phyloP scores from a whole-genome alignment of 2,329 filamentous ascomycete species.

The Cercospora brassicicola region DNA sequence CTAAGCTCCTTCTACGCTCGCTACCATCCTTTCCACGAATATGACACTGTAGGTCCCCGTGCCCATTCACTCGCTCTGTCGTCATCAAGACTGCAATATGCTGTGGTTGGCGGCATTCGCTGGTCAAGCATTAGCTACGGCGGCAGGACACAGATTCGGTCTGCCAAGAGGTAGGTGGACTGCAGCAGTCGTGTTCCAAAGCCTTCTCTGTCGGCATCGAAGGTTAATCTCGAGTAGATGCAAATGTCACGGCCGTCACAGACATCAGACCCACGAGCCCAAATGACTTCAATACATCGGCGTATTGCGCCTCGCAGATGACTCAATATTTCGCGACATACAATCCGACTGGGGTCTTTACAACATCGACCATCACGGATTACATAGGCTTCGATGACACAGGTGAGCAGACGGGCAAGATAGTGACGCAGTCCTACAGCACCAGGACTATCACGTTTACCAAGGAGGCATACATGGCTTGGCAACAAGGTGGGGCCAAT shows the following conservation, averaged over 20 bases:
- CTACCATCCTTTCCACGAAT: not conserved
- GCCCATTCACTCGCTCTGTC: not conserved
- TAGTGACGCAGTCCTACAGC: slow-evolving; percentile 16
- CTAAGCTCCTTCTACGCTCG: not conserved
- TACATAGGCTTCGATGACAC: slow-evolving; percentile 16
- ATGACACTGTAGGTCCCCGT: not conserved
- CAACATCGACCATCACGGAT: slow-evolving; percentile 13
- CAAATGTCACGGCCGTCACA: not conserved
- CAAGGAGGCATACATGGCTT: slow-evolving; percentile 11
- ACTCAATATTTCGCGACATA: slow-evolving; percentile 7
- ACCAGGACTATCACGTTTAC: slow-evolving; percentile 16
- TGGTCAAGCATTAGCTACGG: not conserved
- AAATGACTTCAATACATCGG: slow-evolving; percentile 11
- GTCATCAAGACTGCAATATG: not conserved
- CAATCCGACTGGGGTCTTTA: slow-evolving; percentile 3
- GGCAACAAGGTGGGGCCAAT: slow-evolving; percentile 13
- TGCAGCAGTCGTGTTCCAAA: not conserved
- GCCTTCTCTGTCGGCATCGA: not conserved
- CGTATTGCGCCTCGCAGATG: slow-evolving; percentile 11
- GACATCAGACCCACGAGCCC: not conserved
- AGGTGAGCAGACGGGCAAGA: slow-evolving; percentile 9
- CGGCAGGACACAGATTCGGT: not conserved
- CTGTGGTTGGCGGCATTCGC: not conserved
- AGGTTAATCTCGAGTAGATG: not conserved
- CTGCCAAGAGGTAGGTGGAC: not conserved